Conservation (phyloP, 306 rosid genomes). For the Malus asiatica region DNA sequence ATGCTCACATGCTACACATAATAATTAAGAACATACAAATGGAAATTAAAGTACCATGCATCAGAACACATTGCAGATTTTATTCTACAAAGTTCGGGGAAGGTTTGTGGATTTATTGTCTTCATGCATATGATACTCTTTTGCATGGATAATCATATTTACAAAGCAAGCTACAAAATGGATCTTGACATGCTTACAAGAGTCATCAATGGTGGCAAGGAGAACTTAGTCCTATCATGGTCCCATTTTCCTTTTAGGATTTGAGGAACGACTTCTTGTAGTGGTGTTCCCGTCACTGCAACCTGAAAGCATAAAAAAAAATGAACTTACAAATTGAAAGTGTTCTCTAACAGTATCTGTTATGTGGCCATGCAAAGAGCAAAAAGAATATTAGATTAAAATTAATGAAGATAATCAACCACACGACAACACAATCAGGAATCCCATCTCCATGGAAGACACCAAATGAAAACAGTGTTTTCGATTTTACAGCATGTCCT, state of each 20-base stretch:
- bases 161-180: constrained; percentile 1
- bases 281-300: constrained; percentile 38
- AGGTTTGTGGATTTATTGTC: background rate
- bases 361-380: background rate
- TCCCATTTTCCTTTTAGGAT: constrained; percentile 82
- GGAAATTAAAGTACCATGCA: background rate
- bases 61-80: background rate
- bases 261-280: constrained; percentile 50
- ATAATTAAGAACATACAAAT: background rate
- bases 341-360: background rate
- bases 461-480: too few relatives aligned
- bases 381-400: too few relatives aligned
- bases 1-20: background rate
- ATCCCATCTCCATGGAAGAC: too few relatives aligned
- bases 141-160: background rate
- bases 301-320: constrained; percentile 38
- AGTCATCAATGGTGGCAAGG: constrained; percentile 92
- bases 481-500: background rate
- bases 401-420: background rate
- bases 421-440: too few relatives aligned
- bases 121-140: background rate
- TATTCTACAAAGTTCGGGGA: background rate
- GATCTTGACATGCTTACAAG: constrained; percentile 56
- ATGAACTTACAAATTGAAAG: background rate
- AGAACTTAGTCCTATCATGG: constrained; percentile 74